These are phyloP conservation scores for Colletotrichum musae DNA, from an alignment of 2,329 filamentous ascomycete genomes.

Conservation along the genomic window DNA sequence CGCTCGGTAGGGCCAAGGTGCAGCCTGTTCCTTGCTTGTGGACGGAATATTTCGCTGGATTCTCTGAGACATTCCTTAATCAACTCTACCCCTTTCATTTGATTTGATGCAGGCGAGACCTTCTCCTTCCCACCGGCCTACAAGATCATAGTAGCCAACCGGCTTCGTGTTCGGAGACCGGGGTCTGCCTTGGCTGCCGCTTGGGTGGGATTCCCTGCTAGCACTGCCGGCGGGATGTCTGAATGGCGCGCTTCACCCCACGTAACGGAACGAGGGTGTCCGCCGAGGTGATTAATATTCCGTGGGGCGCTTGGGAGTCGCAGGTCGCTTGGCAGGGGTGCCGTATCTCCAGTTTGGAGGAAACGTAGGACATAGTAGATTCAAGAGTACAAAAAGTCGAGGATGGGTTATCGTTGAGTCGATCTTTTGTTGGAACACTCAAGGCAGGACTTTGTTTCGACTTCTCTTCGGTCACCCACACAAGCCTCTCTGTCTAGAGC, in stretches of 20 bases:
- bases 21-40: no score
- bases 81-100: no score
- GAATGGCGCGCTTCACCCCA: slow-evolving; percentile 17
- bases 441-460: not conserved
- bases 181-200: no score
- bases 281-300: slow-evolving; percentile 28
- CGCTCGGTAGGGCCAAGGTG: no score
- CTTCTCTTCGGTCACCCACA: not conserved
- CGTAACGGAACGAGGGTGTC: slow-evolving; percentile 3
- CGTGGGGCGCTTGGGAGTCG: slow-evolving; percentile 33
- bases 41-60: no score
- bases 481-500: not conserved
- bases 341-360: not conserved
- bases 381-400: slow-evolving; percentile 4
- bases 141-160: no score
- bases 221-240: not conserved
- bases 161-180: no score
- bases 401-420: not conserved
- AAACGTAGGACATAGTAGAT: not conserved
- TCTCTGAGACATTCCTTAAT: no score
- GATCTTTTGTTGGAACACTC: not conserved
- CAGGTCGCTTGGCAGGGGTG: not conserved
- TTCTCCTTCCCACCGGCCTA: no score
- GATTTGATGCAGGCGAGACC: no score
- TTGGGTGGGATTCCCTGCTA: no score